Evolutionary conservation across 139 green algal species (phyloP), one percentile per base, ranked within the genome.

Genomic region (Chara braunii): DNA sequence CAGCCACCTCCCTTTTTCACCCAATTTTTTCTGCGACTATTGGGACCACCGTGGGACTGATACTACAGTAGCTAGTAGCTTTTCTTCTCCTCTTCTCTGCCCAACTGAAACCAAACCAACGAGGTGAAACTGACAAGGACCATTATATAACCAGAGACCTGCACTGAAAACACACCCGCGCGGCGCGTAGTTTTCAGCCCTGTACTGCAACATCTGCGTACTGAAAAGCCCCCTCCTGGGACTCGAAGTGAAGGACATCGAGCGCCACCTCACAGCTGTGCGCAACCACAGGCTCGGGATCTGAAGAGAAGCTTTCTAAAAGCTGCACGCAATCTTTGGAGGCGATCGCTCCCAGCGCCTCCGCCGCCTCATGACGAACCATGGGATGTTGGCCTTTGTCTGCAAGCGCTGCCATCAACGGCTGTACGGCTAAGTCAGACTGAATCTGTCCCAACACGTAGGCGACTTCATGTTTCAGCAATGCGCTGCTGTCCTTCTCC

Each of bases 361-460:
- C 93, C 3, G 93, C 93, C 28, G 93, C 93, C 70, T 99, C 92
- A 69, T 99, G 92, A 4, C 92, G 80, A 54, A 99, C 92, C 92
- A 99, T 99, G n/a, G 88, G 77, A 64, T 96, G 84, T 72, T 97
- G 85, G n/a, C 28, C 33, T 12, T 51, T 36, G 60, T 98, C 84
- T 48, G 72, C 60, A 28, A 94, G 57, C 44, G 78, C 74, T 45
- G 28, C 18, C 12, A 51, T 42, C 24, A 82, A 53, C 32, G 57
- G 35, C 5, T 52, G 36, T 30, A 32, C 54, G n/a, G 55, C 33
- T 3, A 24, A 30, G 24, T 68, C 61, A 70, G 94, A 80, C 67
- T 93, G 88, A 87, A 99, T 90, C 80, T 99, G 93, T 0, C 93
- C 93, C 54, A 99, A 82, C 55, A 98, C 91, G 55, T 96, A 99